A percentile compares a stretch with the other conserved stretches of the same genome.
Evolutionary conservation across 2,329 filamentous ascomycete species (phyloP).

Genomic region (Aspergillus felis): DNA sequence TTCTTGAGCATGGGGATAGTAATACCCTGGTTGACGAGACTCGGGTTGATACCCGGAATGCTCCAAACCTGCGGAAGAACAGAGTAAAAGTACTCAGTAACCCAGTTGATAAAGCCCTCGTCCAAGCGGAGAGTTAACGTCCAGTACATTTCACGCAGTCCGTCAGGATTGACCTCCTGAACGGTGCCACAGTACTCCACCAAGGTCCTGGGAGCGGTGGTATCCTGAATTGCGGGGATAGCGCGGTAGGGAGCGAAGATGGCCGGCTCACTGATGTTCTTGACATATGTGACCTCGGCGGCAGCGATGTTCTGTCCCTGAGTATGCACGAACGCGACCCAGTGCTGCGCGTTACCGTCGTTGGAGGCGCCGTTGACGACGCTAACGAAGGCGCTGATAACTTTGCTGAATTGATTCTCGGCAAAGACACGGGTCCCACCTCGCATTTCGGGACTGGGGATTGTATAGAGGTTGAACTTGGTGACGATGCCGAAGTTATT

Average conservation of each 20-base stretch:
- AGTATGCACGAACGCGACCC: slow-evolving; percentile 27
- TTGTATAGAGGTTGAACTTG: slow-evolving; percentile 38
- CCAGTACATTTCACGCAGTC: slow-evolving; percentile 30
- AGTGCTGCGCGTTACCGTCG: slow-evolving; percentile 34
- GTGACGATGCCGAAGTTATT: slow-evolving; percentile 39
- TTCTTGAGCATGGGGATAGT: slow-evolving; percentile 26
- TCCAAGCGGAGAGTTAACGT: slow-evolving; percentile 28
- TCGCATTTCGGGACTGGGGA: slow-evolving; percentile 37
- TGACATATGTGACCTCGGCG: slow-evolving; percentile 37
- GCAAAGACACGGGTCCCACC: slow-evolving; percentile 32
- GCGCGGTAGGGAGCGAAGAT: slow-evolving; percentile 36
- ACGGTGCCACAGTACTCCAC: slow-evolving; percentile 32
- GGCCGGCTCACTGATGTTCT: slow-evolving; percentile 30
- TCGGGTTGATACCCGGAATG: neutral
- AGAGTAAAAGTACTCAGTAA: slow-evolving; percentile 1
- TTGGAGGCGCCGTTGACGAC: slow-evolving; percentile 18
- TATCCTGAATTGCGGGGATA: slow-evolving; percentile 29
- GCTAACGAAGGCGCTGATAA: slow-evolving; percentile 33
- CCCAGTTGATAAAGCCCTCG: slow-evolving; percentile 23
- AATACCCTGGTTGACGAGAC: slow-evolving; percentile 31
- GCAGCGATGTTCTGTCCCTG: slow-evolving; percentile 24
- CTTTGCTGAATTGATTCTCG: slow-evolving; percentile 22
- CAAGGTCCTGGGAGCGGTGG: slow-evolving; percentile 24
- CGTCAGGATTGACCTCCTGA: slow-evolving; percentile 29
- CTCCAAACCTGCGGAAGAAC: neutral